Evolutionary conservation across 805 yeast genomes (phyloP).

Genomic region (Metschnikowia picachoensis): DNA sequence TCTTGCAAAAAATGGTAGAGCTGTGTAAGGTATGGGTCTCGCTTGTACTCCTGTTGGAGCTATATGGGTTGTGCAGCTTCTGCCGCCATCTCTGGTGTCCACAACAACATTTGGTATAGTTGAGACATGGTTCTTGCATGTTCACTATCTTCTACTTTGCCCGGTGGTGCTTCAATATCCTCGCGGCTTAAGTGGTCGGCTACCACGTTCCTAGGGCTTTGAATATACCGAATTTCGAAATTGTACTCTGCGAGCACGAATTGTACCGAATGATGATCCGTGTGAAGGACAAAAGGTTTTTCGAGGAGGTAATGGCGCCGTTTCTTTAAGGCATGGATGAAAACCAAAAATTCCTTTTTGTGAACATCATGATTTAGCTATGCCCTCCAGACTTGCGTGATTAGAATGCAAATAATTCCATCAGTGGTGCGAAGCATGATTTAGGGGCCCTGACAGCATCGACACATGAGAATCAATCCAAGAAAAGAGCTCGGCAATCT

Average conservation of each 20-base stretch:
- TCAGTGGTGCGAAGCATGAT: too few relatives aligned
- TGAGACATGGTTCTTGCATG: too few relatives aligned
- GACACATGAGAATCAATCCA: too few relatives aligned
- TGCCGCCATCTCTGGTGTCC: too few relatives aligned
- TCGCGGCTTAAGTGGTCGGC: not conserved
- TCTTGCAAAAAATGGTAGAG: not conserved
- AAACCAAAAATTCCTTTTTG: not conserved
- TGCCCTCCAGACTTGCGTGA: not conserved
- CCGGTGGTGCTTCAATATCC: not conserved
- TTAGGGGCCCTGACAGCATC: too few relatives aligned
- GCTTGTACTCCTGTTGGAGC: not conserved
- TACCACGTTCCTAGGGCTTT: not conserved
- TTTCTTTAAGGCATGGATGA: not conserved
- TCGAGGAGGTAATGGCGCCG: not conserved
- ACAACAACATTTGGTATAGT: too few relatives aligned
- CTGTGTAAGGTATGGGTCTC: not conserved
- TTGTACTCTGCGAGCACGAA: not conserved
- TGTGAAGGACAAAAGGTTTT: not conserved
- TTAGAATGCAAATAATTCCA: too few relatives aligned
- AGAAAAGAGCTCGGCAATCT: too few relatives aligned
- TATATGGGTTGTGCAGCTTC: too few relatives aligned
- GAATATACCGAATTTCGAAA: not conserved
- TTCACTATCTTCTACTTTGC: not conserved
- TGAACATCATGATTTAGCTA: not conserved
- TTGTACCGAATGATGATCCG: not conserved